Evolutionary conservation across 495 filamentous ascomycete species (phyloP).

Genomic region (Chaetomidium leptoderma): DNA sequence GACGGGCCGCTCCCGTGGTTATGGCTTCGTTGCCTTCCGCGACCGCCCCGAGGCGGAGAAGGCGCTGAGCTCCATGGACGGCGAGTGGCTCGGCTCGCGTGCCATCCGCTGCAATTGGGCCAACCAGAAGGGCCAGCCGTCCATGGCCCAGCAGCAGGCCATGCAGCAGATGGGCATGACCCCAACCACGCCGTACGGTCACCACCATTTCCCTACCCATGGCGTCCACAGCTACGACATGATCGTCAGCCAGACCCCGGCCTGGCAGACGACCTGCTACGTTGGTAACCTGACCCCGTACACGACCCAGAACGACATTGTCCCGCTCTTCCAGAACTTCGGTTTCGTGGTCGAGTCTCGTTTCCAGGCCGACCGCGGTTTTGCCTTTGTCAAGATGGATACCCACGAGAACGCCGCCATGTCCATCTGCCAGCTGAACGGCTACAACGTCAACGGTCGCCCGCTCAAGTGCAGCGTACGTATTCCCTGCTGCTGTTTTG

Average conservation of each 20-base stretch:
- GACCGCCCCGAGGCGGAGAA: slow-evolving; percentile 94
- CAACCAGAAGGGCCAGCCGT: slow-evolving; percentile 98
- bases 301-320: slow-evolving; percentile 90
- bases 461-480: slow-evolving; percentile 94
- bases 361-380: slow-evolving; percentile 96
- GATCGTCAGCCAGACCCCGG: slow-evolving; percentile 93
- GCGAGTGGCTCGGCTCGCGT: slow-evolving; percentile 97
- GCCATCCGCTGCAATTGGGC: slow-evolving; percentile 99
- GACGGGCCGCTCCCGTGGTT: slow-evolving; percentile 93
- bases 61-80: slow-evolving; percentile 94
- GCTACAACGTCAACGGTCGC: slow-evolving; percentile 95
- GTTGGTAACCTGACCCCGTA: slow-evolving; percentile 98
- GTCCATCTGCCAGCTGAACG: slow-evolving; percentile 95
- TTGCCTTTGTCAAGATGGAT: slow-evolving; percentile 99
- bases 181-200: slow-evolving; percentile 90
- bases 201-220: slow-evolving; percentile 97
- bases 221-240: slow-evolving; percentile 97
- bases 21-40: slow-evolving; percentile 97
- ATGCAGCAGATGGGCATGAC: slow-evolving; percentile 99
- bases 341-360: slow-evolving; percentile 95
- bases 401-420: slow-evolving; percentile 96
- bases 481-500: not conserved
- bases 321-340: slow-evolving; percentile 97
- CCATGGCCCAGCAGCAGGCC: slow-evolving; percentile 93
- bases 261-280: slow-evolving; percentile 98